A percentile compares a stretch with the other conserved stretches of the same genome.
These are phyloP conservation scores for Pythium myriotylum DNA, from an alignment of 352 stramenopile species.

Conservation along the genomic window DNA sequence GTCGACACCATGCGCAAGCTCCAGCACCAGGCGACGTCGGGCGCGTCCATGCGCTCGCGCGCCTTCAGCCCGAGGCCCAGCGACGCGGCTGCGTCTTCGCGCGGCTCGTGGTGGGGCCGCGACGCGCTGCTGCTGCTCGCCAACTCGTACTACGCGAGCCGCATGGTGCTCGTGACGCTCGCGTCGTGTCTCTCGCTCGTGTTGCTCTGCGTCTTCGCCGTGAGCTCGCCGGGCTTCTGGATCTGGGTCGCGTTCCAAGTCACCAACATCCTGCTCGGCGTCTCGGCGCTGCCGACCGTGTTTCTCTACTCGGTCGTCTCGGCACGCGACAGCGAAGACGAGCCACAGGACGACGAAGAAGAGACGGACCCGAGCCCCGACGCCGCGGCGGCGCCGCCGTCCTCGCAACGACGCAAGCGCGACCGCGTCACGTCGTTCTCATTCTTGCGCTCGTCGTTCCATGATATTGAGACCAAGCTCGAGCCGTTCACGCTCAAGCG, in stretches of 20 bases:
- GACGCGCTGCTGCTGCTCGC: constrained; percentile 59
- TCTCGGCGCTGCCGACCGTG: constrained; percentile 51
- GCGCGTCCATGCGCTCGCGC: constrained; percentile 13
- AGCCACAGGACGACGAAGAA: not conserved
- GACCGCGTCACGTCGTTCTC: constrained; percentile 41
- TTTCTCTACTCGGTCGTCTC: constrained; percentile 39
- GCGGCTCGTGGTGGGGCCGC: constrained; percentile 28
- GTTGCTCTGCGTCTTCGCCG: constrained; percentile 42
- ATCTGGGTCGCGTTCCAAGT: constrained; percentile 54
- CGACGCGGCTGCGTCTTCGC: not conserved
- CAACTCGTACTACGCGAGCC: constrained; percentile 76
- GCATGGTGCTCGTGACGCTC: constrained; percentile 50
- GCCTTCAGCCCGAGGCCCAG: not conserved
- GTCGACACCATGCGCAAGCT: constrained; percentile 14
- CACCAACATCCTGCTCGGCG: constrained; percentile 58
- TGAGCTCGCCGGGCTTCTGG: constrained; percentile 36
- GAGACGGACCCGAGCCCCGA: not conserved
- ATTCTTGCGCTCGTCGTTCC: constrained; percentile 51
- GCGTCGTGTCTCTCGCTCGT: constrained; percentile 46
- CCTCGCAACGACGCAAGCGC: not conserved
- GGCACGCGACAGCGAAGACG: not conserved
- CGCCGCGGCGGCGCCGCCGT: not conserved
- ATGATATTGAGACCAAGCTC: constrained; percentile 38
- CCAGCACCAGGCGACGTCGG: constrained; percentile 18
- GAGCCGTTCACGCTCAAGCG: constrained; percentile 51